Percentiles rank a stretch among this genome's conserved stretches.
These are phyloP conservation scores for Euryodendron excelsum DNA, from an alignment of 148 eudicot species.

Conservation along the genomic window DNA sequence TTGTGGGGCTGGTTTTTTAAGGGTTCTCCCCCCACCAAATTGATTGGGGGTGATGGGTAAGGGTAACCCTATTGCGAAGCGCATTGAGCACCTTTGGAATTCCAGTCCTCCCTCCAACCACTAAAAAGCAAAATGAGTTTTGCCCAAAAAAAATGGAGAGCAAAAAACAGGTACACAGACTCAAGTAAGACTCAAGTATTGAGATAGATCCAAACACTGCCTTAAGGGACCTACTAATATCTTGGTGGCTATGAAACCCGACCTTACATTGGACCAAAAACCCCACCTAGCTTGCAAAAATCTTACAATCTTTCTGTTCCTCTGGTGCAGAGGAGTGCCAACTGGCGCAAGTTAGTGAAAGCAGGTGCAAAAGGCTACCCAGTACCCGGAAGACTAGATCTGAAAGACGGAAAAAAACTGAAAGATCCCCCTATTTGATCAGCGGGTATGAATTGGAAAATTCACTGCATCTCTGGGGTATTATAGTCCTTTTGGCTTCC, in stretches of 20 bases:
- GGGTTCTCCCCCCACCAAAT: too few relatives aligned
- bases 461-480: not conserved
- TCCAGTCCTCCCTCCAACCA: too few relatives aligned
- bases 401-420: not conserved
- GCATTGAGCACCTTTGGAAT: too few relatives aligned
- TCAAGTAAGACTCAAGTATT: too few relatives aligned
- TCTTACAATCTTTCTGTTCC: not conserved
- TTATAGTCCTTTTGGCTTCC: not conserved
- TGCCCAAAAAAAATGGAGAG: too few relatives aligned
- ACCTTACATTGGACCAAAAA: not conserved
- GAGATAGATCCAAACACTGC: not conserved
- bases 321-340: not conserved
- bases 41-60: too few relatives aligned
- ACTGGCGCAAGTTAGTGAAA: not conserved
- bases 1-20: too few relatives aligned
- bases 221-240: not conserved
- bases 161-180: too few relatives aligned
- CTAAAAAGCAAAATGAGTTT: too few relatives aligned
- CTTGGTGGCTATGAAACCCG: not conserved
- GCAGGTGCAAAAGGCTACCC: not conserved
- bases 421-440: not conserved
- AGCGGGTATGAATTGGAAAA: not conserved
- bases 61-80: too few relatives aligned
- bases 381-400: not conserved
- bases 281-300: conserved; percentile 3